phyloP scores from a whole-genome alignment of 2,329 filamentous ascomycete genomes.

The Ramichloridium luteum region DNA sequence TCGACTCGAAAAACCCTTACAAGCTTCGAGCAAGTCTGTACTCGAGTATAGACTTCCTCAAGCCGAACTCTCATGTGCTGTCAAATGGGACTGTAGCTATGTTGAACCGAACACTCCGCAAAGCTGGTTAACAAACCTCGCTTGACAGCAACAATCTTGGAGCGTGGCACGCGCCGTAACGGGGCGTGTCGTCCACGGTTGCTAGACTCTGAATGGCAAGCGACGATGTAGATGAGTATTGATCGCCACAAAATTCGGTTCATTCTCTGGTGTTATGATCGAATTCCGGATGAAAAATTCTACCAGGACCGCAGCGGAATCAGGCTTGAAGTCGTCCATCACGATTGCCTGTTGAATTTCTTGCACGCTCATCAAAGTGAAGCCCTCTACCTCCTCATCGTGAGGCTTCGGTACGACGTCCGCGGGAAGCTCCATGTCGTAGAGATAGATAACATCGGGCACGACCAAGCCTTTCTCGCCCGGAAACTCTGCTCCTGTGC shows the following conservation, averaged over 20 bases:
- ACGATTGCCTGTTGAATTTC: slow-evolving; percentile 58
- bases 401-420: slow-evolving; percentile 60
- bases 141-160: too few relatives aligned
- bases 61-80: slow-evolving; percentile 10
- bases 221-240: slow-evolving; percentile 30
- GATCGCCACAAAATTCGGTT: slow-evolving; percentile 66
- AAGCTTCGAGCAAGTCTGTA: slow-evolving; percentile 33
- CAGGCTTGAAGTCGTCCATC: slow-evolving; percentile 73
- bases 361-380: slow-evolving; percentile 60
- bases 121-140: too few relatives aligned
- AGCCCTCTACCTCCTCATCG: slow-evolving; percentile 79
- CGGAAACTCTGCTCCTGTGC: slow-evolving; percentile 60
- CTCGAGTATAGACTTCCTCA: slow-evolving; percentile 26
- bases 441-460: slow-evolving; percentile 81
- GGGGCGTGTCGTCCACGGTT: too few relatives aligned
- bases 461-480: slow-evolving; percentile 72
- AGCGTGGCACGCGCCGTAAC: too few relatives aligned
- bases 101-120: too few relatives aligned
- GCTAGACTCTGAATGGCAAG: too few relatives aligned
- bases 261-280: slow-evolving; percentile 64
- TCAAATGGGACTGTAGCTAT: slow-evolving; percentile 12
- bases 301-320: slow-evolving; percentile 71
- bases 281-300: slow-evolving; percentile 83
- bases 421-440: slow-evolving; percentile 64
- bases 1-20: slow-evolving; percentile 29